phyloP scores from a whole-genome alignment of 192 early-diverging fungal genomes.

The Mortierella hygrophila region DNA sequence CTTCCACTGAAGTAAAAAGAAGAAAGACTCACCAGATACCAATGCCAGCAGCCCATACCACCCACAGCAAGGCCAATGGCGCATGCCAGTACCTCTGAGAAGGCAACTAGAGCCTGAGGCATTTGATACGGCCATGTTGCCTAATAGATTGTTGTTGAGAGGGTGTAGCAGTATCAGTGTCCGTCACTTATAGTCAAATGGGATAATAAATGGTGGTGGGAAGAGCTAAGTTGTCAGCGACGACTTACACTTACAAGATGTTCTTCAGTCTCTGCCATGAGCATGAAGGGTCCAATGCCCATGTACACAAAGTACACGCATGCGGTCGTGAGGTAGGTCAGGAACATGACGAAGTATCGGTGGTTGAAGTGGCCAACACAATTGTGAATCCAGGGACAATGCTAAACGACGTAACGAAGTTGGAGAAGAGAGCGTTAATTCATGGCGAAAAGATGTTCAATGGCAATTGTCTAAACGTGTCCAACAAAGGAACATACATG shows the following conservation, averaged over 20 bases:
- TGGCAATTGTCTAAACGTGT: neutral
- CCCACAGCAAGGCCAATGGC: conserved; percentile 27
- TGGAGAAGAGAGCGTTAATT: neutral
- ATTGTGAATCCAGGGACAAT: conserved; percentile 85
- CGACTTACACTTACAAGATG: neutral
- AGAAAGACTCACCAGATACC: conserved; percentile 60
- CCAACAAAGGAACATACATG: conserved; percentile 52
- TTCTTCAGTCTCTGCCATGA: conserved; percentile 47
- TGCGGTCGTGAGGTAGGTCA: conserved; percentile 63
- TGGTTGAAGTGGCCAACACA: conserved; percentile 83
- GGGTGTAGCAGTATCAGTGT: neutral
- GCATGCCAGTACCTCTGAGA: conserved; percentile 13
- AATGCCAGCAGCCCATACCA: conserved; percentile 66
- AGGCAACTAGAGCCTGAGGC: conserved; percentile 11
- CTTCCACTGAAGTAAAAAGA: too few relatives aligned
- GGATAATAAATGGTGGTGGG: too few relatives aligned
- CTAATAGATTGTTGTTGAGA: neutral
- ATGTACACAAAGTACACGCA: conserved; percentile 58
- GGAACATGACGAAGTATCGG: conserved; percentile 80
- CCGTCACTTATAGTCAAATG: neutral
- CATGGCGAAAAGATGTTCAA: neutral
- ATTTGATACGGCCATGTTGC: conserved; percentile 24
- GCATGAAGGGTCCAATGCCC: conserved; percentile 59
- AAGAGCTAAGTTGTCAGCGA: neutral
- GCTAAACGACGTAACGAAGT: conserved; percentile 16